phyloP scores from a whole-genome alignment of 306 rosid species.

The Fragaria ananassa region DNA sequence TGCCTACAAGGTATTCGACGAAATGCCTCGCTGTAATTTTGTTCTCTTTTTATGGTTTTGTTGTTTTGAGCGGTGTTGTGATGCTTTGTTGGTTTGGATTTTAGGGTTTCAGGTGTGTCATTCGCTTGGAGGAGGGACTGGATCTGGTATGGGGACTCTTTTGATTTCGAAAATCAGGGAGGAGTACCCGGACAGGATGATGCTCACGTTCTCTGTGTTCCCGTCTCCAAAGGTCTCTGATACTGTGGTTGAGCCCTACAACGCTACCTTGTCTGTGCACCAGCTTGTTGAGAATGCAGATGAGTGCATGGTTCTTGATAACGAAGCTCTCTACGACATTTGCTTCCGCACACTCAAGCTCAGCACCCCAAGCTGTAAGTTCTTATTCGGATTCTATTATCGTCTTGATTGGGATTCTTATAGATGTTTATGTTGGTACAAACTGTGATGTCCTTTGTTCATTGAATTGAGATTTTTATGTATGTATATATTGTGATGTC shows the following conservation, averaged over 20 bases:
- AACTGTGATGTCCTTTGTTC: background rate
- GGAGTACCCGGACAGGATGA: conserved; percentile 67
- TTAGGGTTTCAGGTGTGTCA: conserved; percentile 76
- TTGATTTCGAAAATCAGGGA: conserved; percentile 71
- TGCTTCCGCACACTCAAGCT: conserved; percentile 82
- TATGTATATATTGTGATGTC: background rate
- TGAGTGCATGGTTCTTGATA: conserved; percentile 75
- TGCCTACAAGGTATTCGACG: conserved; percentile 59
- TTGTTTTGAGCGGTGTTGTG: background rate
- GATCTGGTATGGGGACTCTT: conserved; percentile 81
- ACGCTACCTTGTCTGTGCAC: conserved; percentile 71
- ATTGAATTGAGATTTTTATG: background rate
- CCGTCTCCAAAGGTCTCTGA: conserved; percentile 56
- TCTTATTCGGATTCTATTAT: background rate
- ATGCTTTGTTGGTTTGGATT: background rate
- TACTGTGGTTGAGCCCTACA: conserved; percentile 78
- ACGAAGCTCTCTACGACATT: conserved; percentile 68
- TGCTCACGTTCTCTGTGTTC: conserved; percentile 67
- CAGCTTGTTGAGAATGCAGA: conserved; percentile 78
- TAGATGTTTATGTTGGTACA: background rate
- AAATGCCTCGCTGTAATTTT: background rate
- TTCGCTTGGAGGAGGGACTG: conserved; percentile 77
- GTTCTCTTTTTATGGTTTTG: background rate
- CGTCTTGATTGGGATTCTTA: background rate
- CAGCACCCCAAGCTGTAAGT: conserved; percentile 78